Evolutionary conservation across 352 stramenopile species (phyloP), one percentile per base, ranked within the genome.

Genomic region (Blastocystis sp.): DNA sequence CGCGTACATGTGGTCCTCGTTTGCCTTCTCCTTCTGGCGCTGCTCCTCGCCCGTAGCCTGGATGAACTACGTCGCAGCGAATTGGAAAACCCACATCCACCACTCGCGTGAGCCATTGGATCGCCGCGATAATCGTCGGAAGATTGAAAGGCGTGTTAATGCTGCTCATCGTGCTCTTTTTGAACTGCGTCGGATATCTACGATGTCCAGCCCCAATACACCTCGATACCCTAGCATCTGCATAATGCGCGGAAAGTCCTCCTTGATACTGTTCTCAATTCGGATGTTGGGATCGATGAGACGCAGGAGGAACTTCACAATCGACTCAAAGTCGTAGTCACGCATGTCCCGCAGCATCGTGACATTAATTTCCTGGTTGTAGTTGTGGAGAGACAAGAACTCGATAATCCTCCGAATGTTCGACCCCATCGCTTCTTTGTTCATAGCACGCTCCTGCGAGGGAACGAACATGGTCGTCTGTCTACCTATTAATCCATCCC

Each of bases 341-440:
- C 63, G 61, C 48, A 81, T 40, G 9, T 64, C 18, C 34, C 69
- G 69, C 14, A 81, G 69, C 8, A 57, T 81, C 1, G 29, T 42
- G 7, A 44, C 42, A 32, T 44, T 81, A 4, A 81, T 38, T 42
- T 81, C 69, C 27, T 81, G 69, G 38, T 81, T 81, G 53, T 81
- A 81, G 48, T 81, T 81, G 46, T 81, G 69, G 36, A 81, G 48
- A n/a, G 69, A 81, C 18, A 81, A 29, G 48, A 81, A 81, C 21
- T 63, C 44, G 34, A 81, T 81, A 51, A 81, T 81, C 3, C 27
- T 9, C 51, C 63, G 61, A 44, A 81, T 81, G 48, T 81, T 81
- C 1, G 69, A 16, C 42, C 69, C 69, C 8, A 81, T 24, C 14
- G 46, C 48, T 32, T 81, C 69, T 44, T 81, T 81, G 36, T 81